Evolutionary conservation across 805 yeast species (phyloP).

Genomic region (Pichia cephalocereana): DNA sequence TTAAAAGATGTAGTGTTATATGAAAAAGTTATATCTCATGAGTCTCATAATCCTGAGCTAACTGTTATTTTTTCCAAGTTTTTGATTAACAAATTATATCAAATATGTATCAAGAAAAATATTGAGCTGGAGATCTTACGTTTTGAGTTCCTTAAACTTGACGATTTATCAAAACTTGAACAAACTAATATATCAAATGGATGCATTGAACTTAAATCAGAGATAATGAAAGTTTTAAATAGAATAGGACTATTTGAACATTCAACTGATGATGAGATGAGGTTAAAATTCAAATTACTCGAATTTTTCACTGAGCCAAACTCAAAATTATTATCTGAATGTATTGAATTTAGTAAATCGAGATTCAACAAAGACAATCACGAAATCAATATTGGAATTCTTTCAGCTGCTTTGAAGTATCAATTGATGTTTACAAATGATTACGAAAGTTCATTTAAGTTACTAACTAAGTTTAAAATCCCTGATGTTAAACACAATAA

Average conservation of each 20-base stretch:
- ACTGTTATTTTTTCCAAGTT: neutral
- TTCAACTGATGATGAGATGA: slow-evolving; percentile 1
- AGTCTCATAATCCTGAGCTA: neutral
- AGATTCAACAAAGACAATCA: slow-evolving; percentile 1
- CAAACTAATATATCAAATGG: neutral
- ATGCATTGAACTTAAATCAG: slow-evolving; percentile 3
- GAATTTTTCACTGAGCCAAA: slow-evolving; percentile 16
- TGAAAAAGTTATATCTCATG: neutral
- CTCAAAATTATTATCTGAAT: slow-evolving; percentile 10
- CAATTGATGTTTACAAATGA: slow-evolving; percentile 14
- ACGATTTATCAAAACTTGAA: neutral
- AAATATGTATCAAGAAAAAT: neutral
- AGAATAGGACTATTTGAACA: slow-evolving; percentile 6
- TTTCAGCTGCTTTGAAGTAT: slow-evolving; percentile 20
- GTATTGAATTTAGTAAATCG: slow-evolving; percentile 9
- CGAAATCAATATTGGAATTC: slow-evolving; percentile 14
- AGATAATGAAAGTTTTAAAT: slow-evolving; percentile 8
- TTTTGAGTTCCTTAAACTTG: neutral
- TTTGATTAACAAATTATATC: neutral
- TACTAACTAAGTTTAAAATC: slow-evolving; percentile 15
- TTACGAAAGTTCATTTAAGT: slow-evolving; percentile 7
- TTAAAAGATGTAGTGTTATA: neutral
- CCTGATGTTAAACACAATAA: slow-evolving; percentile 18
- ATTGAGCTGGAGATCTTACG: slow-evolving; percentile 1
- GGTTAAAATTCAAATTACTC: slow-evolving; percentile 7